These are phyloP conservation scores for Moesziomyces sp. DNA, from an alignment of 1,284 basidiomycete species.

Conservation along the genomic window DNA sequence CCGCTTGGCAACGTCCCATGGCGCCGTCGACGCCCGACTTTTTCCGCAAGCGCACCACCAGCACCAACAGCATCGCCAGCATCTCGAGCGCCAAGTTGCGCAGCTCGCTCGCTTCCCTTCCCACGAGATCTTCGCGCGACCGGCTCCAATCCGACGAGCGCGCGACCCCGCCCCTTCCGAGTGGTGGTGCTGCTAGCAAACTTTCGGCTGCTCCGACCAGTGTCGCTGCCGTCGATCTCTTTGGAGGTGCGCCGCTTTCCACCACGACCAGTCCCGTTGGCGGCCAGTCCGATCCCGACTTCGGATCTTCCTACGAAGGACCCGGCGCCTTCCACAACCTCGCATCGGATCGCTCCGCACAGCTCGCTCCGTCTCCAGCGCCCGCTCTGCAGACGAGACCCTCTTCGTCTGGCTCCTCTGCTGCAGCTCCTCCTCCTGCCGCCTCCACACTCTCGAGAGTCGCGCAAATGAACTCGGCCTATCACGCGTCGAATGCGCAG, in stretches of 20 bases:
- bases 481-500: conserved; percentile 25
- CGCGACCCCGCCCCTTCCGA: conserved; percentile 11
- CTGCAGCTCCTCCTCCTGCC: not conserved
- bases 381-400: too few relatives aligned
- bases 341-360: not conserved
- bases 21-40: conserved; percentile 20
- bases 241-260: conserved; percentile 29
- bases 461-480: conserved; percentile 31
- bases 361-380: not conserved
- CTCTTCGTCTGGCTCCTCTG: not conserved
- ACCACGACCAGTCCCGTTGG: conserved; percentile 28
- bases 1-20: conserved; percentile 8
- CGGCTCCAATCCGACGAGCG: conserved; percentile 14
- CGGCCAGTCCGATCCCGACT: conserved; percentile 25
- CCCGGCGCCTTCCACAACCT: conserved; percentile 12
- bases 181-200: conserved; percentile 6
- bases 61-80: conserved; percentile 23
- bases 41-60: conserved; percentile 34
- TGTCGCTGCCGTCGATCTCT: conserved; percentile 21
- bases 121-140: conserved; percentile 27
- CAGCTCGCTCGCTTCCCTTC: conserved; percentile 20
- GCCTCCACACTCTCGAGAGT: not conserved
- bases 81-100: conserved; percentile 17
- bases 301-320: conserved; percentile 41
- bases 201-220: conserved; percentile 3